Conservation (phyloP, 2,329 filamentous ascomycete species). For the Chaetomiaceae sp. region DNA sequence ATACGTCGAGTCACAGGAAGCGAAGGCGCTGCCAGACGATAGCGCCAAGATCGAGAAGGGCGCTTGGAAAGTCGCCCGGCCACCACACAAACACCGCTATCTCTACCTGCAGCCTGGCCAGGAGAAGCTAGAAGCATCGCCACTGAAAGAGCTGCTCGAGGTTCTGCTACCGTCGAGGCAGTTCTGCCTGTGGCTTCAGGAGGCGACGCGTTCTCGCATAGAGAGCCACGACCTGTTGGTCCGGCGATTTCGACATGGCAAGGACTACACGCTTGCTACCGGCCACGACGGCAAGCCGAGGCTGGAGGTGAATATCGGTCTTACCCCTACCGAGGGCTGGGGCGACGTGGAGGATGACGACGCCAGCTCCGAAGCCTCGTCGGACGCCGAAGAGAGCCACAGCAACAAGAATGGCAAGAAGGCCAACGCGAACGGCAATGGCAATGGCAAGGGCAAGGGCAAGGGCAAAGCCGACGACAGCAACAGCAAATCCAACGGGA, state of each 20-base stretch:
- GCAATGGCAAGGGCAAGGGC: constrained; percentile 30
- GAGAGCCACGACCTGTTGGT: constrained; percentile 74
- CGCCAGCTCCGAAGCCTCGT: constrained; percentile 28
- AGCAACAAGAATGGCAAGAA: constrained; percentile 10
- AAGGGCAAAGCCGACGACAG: constrained; percentile 28
- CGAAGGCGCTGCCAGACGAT: constrained; percentile 40
- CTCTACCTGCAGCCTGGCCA: constrained; percentile 66
- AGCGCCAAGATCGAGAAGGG: constrained; percentile 56
- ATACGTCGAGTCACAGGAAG: constrained; percentile 66
- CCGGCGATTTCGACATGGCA: constrained; percentile 77
- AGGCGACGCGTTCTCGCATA: constrained; percentile 72
- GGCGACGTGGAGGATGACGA: constrained; percentile 61
- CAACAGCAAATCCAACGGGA: constrained; percentile 33
- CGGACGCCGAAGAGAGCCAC: constrained; percentile 19
- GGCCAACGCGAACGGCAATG: constrained; percentile 23
- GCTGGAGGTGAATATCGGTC: constrained; percentile 79
- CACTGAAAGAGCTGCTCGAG: constrained; percentile 74
- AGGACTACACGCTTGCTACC: constrained; percentile 91
- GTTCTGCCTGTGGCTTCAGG: constrained; percentile 85
- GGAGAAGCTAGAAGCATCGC: constrained; percentile 42
- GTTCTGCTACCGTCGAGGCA: constrained; percentile 76
- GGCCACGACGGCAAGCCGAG: constrained; percentile 73
- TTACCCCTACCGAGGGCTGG: constrained; percentile 85
- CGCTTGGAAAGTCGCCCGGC: constrained; percentile 71
- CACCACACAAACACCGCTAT: constrained; percentile 93